Base-by-base conservation (phyloP, 345 rosid genomes). In the Bretschneidera sinensis region DNA sequence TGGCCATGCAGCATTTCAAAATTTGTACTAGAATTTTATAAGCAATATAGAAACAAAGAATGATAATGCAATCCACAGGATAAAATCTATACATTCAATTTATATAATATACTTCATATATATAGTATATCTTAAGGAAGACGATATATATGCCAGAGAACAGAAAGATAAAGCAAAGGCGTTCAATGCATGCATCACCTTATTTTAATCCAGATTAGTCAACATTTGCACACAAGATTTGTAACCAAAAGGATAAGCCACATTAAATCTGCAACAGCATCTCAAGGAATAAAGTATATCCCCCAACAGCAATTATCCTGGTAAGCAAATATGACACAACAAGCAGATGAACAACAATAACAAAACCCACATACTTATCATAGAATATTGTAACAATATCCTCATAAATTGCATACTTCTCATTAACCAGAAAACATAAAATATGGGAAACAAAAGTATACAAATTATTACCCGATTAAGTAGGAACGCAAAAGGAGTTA, bases 181-280 rank as follows among this genome's bases (percentile, higher is more conserved):
- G 53, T 68, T 62, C 59, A 63, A 69, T 59, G 22, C 51, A 63
- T 24, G 21, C 28, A 57, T 31, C 34, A 33, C 35, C 55, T 60
- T 67, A 69, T 28, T 48, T 58, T 64, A 60, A 68, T 65, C n/a
- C 51, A 59, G 31, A 61, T 5, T 48, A 61, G 65, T 61, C 74
- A 70, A 60, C 63, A 65, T 55, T 70, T 59, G 52, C 17, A 22
- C 51, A 62, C 61, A 39, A 63, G 34, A 67, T 68, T 11, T 39
- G 28, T 49, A 50, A 45, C 65, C 59, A 60, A 51, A 60, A 69
- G 51, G 70, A 68, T 48, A 50, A 58, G 54, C 24, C 65, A 45
- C 43, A 55, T 20, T 22, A n/a, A 11, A 70, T 45, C 45, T 43
- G 54, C 55, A n/a, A n/a, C 51, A 70, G 59, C 61, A 63, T 67